These are phyloP conservation scores for Pholiota conissans DNA, from an alignment of 768 basidiomycete species.

Conservation along the genomic window DNA sequence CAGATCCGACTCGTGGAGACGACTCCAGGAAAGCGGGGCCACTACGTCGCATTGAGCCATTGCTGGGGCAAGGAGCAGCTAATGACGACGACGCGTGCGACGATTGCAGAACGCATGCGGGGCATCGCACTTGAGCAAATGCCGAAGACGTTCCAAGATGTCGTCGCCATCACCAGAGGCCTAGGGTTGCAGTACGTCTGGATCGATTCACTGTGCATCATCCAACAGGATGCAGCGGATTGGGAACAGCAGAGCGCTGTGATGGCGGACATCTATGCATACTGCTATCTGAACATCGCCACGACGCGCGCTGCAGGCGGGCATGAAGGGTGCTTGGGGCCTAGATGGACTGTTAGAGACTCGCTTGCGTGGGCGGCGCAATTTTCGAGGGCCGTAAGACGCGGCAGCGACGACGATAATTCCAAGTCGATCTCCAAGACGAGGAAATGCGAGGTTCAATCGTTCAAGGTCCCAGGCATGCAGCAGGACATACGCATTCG, in stretches of 20 bases:
- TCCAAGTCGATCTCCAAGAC: conserved; percentile 2
- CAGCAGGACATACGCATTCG: conserved; percentile 12
- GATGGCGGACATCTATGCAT: conserved; percentile 16
- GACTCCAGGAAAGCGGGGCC: conserved; percentile 9
- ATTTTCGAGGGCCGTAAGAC: conserved; percentile 6
- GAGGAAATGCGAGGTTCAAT: conserved; percentile 10
- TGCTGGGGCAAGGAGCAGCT: conserved; percentile 17
- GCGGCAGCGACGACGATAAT: background rate
- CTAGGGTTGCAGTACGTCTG: conserved; percentile 14
- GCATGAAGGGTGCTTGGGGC: conserved; percentile 8
- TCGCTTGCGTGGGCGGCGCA: conserved; percentile 10
- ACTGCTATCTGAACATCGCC: conserved; percentile 15
- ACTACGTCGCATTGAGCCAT: conserved; percentile 17
- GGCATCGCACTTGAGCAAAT: conserved; percentile 10
- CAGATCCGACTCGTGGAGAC: conserved; percentile 12
- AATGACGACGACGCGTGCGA: conserved; percentile 10
- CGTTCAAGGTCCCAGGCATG: conserved; percentile 4
- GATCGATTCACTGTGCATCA: conserved; percentile 18
- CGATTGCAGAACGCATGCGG: conserved; percentile 9
- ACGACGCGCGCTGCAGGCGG: conserved; percentile 15
- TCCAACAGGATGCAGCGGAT: conserved; percentile 15
- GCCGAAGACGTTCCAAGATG: conserved; percentile 15
- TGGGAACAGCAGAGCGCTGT: conserved; percentile 18
- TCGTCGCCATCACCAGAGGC: conserved; percentile 8
- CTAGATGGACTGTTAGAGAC: conserved; percentile 11